Evolutionary conservation across 371 early-diverging fungal species (phyloP), one percentile per base, ranked within the genome.

Genomic region (Rhizopus stolonifer): DNA sequence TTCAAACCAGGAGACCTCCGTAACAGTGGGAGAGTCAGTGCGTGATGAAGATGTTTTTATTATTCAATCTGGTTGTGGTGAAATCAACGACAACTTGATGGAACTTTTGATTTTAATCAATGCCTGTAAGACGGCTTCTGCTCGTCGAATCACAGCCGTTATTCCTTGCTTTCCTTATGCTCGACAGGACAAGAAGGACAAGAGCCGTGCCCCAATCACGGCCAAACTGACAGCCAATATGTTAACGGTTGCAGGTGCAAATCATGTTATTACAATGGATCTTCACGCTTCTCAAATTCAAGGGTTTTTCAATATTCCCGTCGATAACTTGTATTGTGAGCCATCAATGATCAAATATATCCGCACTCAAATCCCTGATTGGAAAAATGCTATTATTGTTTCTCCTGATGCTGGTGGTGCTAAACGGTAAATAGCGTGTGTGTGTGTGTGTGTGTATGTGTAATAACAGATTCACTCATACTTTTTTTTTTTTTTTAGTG

Each of bases 211-310:
- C 17, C 95, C 95, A 40, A 93, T 94, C 60, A 90, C 92, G 45
- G 93, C 93, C 49, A 93, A 92, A 69, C 76, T 96, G 57, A 88
- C 96, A 44, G 97, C 97, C 33, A 95, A 96, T 69, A 92, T 96
- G 94, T 70, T 96, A 44, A 90, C 91, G 0, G 93, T 90, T 17
- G 95, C 97, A 29, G 95, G 95, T 39, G 96, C 96, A 36, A 85
- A 96, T 72, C 99, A 98, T 64, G 93, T 98, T 53, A 98, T 98
- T 54, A 97, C 98, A 22, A 92, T 98, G 92, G 99, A 98, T 75
- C 83, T 98, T 45, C 99, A 98, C 64, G 94, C 91, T 13, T 82
- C 87, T 46, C 98, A 98, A 73, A 92, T 96, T 65, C 97, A 98
- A 74, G 99, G 99, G n/a, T 98, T 97, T 81, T 97, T 98, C 59